Evolutionary conservation across 805 yeast genomes (phyloP).

Genomic region (Saturnispora zaruensis): DNA sequence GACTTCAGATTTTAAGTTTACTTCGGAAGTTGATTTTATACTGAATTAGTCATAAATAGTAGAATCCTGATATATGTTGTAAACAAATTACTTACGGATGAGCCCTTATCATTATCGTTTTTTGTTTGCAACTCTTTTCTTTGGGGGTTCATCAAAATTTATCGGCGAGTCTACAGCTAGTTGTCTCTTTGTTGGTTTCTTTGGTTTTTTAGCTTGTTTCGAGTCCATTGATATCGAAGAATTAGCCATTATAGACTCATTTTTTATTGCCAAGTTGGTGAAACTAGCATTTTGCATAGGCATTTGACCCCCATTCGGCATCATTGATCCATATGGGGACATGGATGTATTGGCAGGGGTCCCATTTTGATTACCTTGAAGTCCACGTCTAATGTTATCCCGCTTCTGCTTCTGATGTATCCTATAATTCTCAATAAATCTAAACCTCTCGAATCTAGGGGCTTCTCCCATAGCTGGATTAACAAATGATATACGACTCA

Average conservation of each 20-base stretch:
- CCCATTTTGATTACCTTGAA: slow-evolving; percentile 5
- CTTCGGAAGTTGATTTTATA: background rate
- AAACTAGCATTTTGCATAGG: background rate
- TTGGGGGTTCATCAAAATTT: slow-evolving; percentile 1
- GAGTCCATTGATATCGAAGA: slow-evolving; percentile 7
- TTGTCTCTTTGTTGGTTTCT: slow-evolving; percentile 29
- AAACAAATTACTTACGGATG: background rate
- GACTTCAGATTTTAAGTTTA: background rate
- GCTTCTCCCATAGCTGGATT: slow-evolving; percentile 11
- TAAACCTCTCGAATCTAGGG: slow-evolving; percentile 57
- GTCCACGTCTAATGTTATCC: slow-evolving; percentile 8
- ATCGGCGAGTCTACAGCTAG: slow-evolving; percentile 17
- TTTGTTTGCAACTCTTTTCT: slow-evolving; percentile 1
- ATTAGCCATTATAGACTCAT: slow-evolving; percentile 23
- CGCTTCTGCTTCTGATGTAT: slow-evolving; percentile 8
- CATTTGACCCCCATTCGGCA: background rate
- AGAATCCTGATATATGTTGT: background rate
- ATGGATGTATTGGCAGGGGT: background rate
- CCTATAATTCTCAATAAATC: slow-evolving; percentile 83
- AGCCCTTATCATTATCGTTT: background rate
- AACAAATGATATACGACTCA: slow-evolving; percentile 27
- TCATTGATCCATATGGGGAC: background rate
- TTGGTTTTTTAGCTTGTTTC: slow-evolving; percentile 18
- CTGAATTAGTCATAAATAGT: background rate
- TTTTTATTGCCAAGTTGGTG: background rate